Base-by-base conservation (phyloP, 1,284 basidiomycete genomes). In the Mycosarcoma maydis region DNA sequence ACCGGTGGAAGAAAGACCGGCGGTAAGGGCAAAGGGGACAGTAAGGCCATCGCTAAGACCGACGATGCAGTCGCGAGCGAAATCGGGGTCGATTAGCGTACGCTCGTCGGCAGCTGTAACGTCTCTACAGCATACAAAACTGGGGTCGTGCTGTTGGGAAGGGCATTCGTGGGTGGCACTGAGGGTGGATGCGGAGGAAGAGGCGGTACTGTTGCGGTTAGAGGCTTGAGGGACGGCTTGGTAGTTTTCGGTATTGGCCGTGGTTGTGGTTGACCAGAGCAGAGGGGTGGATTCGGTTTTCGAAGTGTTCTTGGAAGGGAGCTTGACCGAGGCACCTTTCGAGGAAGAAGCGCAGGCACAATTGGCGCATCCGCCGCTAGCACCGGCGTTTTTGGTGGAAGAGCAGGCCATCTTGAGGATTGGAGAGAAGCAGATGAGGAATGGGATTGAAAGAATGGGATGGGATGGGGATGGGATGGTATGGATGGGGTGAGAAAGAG, bases 31-130 rank as follows among this genome's bases (percentile, higher is more conserved):
- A 58, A 83, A 81, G 14, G 80, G 82, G 5, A 83, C 93, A 0
- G 93, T 96, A 41, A 97, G 84, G n/a, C 95, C 95, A 80, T 98
- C 95, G 0, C 91, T 92, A 10, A 98, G 88, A 40, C 95, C 95
- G 73, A 97, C 97, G 66, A 95, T 89, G 49, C 72, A 72, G 76
- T 94, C 92, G 16, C 91, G 88, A 19, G 94, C 86, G 49, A 93
- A 84, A 73, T 94, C 92, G 2, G 92, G 92, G 79, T 94, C 87
- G 51, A 94, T 85, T 33, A 94, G 85, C 7, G 68, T 62, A 17
- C 91, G 86, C 65, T 92, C 88, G 54, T 93, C 90, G 8, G 88
- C 86, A 39, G 85, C 86, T 73, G 87, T 90, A 55, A 92, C 86
- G 54, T 92, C 90, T 73, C 90, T 90, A 83, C 92, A 93, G 82